Base-by-base conservation (phyloP, 1,284 basidiomycete species). In the Rhodotorula sp. region DNA sequence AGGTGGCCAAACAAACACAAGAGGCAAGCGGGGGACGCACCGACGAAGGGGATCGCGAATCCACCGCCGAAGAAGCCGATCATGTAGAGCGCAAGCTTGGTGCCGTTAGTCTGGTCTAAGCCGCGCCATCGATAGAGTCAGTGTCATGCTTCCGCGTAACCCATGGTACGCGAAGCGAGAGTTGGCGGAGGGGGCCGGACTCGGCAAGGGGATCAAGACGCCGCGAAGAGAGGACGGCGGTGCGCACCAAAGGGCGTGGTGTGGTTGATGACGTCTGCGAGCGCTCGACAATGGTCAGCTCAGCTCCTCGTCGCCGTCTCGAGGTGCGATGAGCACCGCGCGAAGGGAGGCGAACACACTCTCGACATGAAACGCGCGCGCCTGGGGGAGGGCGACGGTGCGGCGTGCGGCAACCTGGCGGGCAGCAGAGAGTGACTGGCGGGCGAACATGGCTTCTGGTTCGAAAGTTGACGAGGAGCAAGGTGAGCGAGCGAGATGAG, bases 241-340 rank as follows among this genome's bases (percentile, higher is more conserved):
- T 30, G 55, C 63, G 39, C 17, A 69, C 68, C 68, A 47, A 69
- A 69, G 9, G 68, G 68, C 29, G 68, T 69, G 4, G 68, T 69
- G 68, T 69, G 65, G 68, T 69, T 69, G 63, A 69, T 62, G 56
- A 69, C 68, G 62, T 69, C 68, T 69, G 57, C 19, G 32, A 22
- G 47, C 1, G 44, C 7, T 0, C 15, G 13, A 2, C 39, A 7
- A 53, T 19, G 4, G 58, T 56, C 62, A 60, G 53, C 27, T 5
- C 7, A 15, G 19, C 30, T 44, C 7, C 20, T 32, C 8, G 44
- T 27, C 19, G n/a, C 48, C 30, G 46, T 4, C 27, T 13, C 1
- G n/a, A n/a, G n/a, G 13, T 7, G 7, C 56, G 54, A 46, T n/a
- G 49, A 32, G 47, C 29, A 44, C 46, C 27, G n/a, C 53, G 30